phyloP scores from a whole-genome alignment of 768 basidiomycete species.

The Calocybe gangraenosa region DNA sequence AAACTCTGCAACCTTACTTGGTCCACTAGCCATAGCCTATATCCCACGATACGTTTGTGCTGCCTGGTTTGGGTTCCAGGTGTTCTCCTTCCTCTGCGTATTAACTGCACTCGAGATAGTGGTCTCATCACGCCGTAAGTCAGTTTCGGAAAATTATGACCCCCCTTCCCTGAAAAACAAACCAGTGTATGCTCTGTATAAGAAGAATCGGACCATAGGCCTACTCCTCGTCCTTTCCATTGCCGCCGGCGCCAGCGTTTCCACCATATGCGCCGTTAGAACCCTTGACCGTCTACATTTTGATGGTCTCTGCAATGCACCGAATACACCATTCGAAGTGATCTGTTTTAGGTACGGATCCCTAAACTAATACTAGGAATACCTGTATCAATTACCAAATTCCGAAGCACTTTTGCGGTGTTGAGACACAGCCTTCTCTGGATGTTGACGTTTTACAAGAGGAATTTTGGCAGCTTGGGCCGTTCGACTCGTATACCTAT shows the following conservation, averaged over 20 bases:
- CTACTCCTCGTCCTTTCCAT: not conserved
- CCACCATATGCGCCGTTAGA: not conserved
- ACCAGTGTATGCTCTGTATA: conserved; percentile 13
- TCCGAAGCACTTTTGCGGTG: not conserved
- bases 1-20: not conserved
- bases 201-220: conserved; percentile 4
- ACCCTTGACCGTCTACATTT: conserved; percentile 1
- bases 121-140: conserved; percentile 9
- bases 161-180: not conserved
- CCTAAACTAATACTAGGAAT: no score
- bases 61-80: conserved; percentile 7
- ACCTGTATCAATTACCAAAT: no score
- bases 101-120: conserved; percentile 12
- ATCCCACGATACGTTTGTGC: conserved; percentile 2
- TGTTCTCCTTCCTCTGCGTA: conserved; percentile 1
- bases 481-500: not conserved
- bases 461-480: conserved; percentile 4
- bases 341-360: conserved; percentile 8
- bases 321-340: conserved; percentile 3
- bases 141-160: not conserved
- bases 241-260: not conserved
- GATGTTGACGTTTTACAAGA: conserved; percentile 6
- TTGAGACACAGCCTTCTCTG: conserved; percentile 4
- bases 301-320: conserved; percentile 2
- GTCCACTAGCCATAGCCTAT: not conserved